These are phyloP conservation scores for Dicorynia guianensis DNA, from an alignment of 306 rosid genomes.

Conservation along the genomic window DNA sequence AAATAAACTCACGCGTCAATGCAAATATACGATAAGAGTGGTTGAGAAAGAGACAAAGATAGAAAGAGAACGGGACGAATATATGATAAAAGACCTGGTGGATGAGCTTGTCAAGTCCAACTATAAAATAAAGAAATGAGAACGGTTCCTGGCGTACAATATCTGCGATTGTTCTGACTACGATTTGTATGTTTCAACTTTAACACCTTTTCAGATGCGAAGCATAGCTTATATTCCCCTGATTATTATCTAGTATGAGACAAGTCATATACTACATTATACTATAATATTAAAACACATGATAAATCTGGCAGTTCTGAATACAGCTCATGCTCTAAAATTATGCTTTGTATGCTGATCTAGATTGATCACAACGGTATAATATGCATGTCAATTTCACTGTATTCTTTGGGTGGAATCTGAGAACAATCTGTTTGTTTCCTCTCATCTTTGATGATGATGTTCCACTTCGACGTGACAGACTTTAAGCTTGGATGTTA, in stretches of 20 bases:
- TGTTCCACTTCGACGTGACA: not conserved
- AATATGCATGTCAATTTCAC: not conserved
- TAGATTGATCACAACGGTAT: not conserved
- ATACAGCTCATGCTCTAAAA: not conserved
- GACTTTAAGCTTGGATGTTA: not conserved
- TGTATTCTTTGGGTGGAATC: not conserved
- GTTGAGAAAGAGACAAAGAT: constrained; percentile 43
- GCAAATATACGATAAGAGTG: constrained; percentile 44
- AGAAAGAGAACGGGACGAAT: constrained; percentile 47
- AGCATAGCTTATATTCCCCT: constrained; percentile 2
- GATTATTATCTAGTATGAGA: not conserved
- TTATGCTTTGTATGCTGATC: not conserved
- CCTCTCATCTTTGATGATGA: not conserved
- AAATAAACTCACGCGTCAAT: too few species aligned
- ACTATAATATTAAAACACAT: not conserved
- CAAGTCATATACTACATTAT: not conserved
- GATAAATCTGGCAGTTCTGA: not conserved
- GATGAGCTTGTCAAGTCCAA: constrained; percentile 21
- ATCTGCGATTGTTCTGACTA: constrained; percentile 32
- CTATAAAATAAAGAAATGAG: constrained; percentile 8
- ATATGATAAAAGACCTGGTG: constrained; percentile 34
- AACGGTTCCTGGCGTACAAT: constrained; percentile 50
- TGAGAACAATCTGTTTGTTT: not conserved
- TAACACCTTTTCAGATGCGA: not conserved
- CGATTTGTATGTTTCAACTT: constrained; percentile 34